phyloP scores from a whole-genome alignment of 192 early-diverging fungal species.

The Podila epicladia region DNA sequence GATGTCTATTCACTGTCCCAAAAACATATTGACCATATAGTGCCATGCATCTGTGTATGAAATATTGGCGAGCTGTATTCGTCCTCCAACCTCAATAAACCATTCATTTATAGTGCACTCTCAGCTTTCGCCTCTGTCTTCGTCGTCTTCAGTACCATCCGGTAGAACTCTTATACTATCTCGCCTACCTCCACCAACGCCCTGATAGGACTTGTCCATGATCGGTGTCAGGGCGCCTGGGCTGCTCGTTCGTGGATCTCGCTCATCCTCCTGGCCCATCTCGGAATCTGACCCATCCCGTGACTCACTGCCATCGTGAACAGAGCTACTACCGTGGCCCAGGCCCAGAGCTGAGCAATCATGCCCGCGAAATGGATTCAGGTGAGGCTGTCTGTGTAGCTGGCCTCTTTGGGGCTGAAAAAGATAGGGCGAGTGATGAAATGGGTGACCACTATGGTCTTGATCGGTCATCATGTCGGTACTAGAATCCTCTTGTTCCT shows the following conservation, averaged over 20 bases:
- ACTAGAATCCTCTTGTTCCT: no score
- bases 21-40: neutral
- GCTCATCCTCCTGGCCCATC: neutral
- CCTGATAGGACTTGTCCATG: neutral
- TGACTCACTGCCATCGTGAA: neutral
- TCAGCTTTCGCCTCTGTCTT: neutral
- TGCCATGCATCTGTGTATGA: neutral
- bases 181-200: neutral
- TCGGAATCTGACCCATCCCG: neutral
- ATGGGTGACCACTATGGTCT: no score
- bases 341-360: neutral
- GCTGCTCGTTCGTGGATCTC: no score
- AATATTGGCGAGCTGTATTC: neutral
- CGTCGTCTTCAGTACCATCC: no score
- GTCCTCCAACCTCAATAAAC: no score
- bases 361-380: no score
- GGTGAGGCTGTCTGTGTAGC: neutral
- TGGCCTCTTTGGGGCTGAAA: no score
- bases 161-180: neutral
- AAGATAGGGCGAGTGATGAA: no score
- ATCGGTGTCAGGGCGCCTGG: no score
- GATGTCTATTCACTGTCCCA: no score
- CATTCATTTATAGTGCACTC: neutral
- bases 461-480: no score
- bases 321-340: neutral